Evolutionary conservation across 2,329 filamentous ascomycete genomes (phyloP).

Genomic region (Exophiala xenobiotica): DNA sequence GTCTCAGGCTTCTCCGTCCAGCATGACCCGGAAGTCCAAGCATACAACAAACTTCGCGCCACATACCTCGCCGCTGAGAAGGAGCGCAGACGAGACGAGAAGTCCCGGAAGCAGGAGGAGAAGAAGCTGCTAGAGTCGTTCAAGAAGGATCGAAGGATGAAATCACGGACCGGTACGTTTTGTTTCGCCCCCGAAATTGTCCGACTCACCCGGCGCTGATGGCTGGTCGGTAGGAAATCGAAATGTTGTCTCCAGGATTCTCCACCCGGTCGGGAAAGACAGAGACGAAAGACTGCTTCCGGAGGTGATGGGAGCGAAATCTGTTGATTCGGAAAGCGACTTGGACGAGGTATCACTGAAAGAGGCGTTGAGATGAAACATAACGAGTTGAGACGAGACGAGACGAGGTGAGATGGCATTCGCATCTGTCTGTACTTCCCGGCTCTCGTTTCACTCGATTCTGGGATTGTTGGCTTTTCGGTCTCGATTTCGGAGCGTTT

Average conservation of each 20-base stretch:
- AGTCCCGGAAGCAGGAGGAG: conserved; percentile 13
- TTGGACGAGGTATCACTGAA: conserved; percentile 15
- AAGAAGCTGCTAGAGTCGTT: conserved; percentile 6
- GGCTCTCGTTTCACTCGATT: background rate
- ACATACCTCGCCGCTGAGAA: conserved; percentile 15
- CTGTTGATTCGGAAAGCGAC: conserved; percentile 14
- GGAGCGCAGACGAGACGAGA: conserved; percentile 13
- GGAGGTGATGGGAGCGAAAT: background rate
- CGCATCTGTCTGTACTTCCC: background rate
- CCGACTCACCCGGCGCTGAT: background rate
- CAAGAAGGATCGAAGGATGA: conserved; percentile 2
- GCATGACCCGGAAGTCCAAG: conserved; percentile 27
- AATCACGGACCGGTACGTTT: background rate
- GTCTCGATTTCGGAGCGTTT: too few relatives aligned
- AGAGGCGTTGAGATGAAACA: conserved; percentile 3
- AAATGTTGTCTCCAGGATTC: background rate
- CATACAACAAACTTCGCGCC: conserved; percentile 17
- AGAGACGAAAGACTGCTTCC: background rate
- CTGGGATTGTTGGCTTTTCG: too few relatives aligned
- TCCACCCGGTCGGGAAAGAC: background rate
- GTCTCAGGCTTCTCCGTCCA: conserved; percentile 22
- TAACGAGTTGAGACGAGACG: background rate
- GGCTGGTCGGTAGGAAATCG: background rate
- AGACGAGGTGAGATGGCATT: background rate
- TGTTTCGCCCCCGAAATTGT: background rate